A percentile compares a stretch with the other conserved stretches of the same genome.
phyloP scores from a whole-genome alignment of 139 green algal species.

The Trebouxia sp. region DNA sequence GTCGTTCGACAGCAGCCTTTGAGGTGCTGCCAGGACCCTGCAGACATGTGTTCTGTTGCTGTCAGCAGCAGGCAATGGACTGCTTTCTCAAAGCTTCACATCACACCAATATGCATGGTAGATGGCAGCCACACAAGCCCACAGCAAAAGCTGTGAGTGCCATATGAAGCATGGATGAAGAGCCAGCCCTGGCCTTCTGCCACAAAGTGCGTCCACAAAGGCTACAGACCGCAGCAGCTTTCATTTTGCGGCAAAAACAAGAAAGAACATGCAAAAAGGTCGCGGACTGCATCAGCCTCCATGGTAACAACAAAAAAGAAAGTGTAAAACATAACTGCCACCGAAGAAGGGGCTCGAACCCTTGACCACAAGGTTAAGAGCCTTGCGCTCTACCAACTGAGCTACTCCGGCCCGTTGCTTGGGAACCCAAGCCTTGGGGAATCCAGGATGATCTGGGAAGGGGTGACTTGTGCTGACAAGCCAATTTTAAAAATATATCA shows the following conservation, averaged over 20 bases:
- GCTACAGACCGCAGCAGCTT: not conserved
- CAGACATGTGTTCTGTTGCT: not conserved
- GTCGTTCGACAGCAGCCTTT: not conserved
- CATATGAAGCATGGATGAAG: too few species aligned
- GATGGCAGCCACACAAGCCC: too few species aligned
- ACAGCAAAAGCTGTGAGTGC: too few species aligned
- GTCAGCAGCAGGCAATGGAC: too few species aligned
- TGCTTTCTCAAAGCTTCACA: too few species aligned
- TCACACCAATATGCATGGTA: too few species aligned
- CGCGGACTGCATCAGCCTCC: not conserved
- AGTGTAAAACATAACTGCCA: not conserved
- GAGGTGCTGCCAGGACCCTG: not conserved
- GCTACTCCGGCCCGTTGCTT: not conserved
- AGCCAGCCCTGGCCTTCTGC: too few species aligned
- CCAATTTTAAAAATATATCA: not conserved
- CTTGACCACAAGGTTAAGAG: conserved; percentile 26
- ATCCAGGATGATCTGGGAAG: not conserved
- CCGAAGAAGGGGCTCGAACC: conserved; percentile 23
- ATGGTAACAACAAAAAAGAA: not conserved
- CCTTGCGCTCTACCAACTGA: conserved; percentile 23
- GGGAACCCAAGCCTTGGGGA: not conserved
- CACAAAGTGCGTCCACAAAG: not conserved
- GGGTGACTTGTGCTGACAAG: not conserved
- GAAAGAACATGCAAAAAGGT: not conserved
- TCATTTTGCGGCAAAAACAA: not conserved